Conservation (phyloP, 1,139 yeast genomes). For the Casaregolazyma lundiana region DNA sequence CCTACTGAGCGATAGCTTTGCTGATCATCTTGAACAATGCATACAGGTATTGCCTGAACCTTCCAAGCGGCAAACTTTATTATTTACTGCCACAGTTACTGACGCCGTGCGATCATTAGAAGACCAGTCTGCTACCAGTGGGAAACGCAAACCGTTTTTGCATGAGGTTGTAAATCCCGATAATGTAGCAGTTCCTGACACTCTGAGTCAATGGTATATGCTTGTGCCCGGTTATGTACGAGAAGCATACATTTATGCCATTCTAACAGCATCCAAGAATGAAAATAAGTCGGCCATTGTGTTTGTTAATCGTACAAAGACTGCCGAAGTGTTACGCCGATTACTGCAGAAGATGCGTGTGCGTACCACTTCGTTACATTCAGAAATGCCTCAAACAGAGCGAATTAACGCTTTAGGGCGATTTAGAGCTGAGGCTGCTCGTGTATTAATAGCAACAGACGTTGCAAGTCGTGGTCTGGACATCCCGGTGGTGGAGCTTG, state of each 20-base stretch:
- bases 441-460: conserved; percentile 89
- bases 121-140: conserved; percentile 57
- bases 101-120: conserved; percentile 82
- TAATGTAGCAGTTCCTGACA: conserved; percentile 71
- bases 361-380: conserved; percentile 84
- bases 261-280: conserved; percentile 60
- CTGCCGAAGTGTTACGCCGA: conserved; percentile 83
- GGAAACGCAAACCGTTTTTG: conserved; percentile 63
- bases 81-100: conserved; percentile 95
- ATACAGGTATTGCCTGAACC: conserved; percentile 67
- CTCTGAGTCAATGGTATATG: conserved; percentile 53
- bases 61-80: conserved; percentile 70
- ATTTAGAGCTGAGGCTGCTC: conserved; percentile 91
- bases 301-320: conserved; percentile 83
- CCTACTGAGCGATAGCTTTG: conserved; percentile 75
- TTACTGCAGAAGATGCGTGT: conserved; percentile 68
- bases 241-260: conserved; percentile 75
- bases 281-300: conserved; percentile 68
- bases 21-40: conserved; percentile 67
- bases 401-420: conserved; percentile 87
- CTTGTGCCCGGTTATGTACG: conserved; percentile 78
- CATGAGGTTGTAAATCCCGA: conserved; percentile 75
- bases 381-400: conserved; percentile 91
- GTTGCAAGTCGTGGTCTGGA: conserved; percentile 97
- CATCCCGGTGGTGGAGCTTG: conserved; percentile 87